Conservation (phyloP, 2,329 filamentous ascomycete species). For the Epichloe gansuensis region DNA sequence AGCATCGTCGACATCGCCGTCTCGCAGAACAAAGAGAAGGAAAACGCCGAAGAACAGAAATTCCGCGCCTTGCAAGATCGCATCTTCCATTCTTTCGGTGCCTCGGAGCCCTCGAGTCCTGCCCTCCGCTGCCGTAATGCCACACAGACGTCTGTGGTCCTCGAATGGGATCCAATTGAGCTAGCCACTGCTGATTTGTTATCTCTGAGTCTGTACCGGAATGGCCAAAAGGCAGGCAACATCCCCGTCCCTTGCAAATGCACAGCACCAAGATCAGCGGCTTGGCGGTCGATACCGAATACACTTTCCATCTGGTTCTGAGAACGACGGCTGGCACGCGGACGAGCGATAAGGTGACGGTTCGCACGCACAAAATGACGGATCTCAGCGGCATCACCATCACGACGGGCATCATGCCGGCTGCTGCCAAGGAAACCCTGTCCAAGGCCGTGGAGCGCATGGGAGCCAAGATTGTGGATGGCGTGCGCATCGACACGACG, state of each 20-base stretch:
- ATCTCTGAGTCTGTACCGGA: constrained; percentile 82
- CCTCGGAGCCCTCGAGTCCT: constrained; percentile 62
- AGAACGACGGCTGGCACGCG: constrained; percentile 84
- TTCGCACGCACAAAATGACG: constrained; percentile 97
- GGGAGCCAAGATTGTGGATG: constrained; percentile 81
- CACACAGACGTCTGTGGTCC: constrained; percentile 94
- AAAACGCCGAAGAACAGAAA: constrained; percentile 58
- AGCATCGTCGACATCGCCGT: constrained; percentile 98
- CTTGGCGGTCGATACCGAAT: constrained; percentile 91
- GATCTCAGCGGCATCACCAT: constrained; percentile 92
- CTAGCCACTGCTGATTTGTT: constrained; percentile 86
- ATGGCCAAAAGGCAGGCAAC: constrained; percentile 90
- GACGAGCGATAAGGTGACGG: constrained; percentile 68
- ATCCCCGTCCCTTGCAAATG: constrained; percentile 78
- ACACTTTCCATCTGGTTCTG: constrained; percentile 85
- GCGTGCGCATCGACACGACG: constrained; percentile 90
- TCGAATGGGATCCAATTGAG: constrained; percentile 94
- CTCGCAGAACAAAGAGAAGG: constrained; percentile 69
- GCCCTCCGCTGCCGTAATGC: constrained; percentile 87
- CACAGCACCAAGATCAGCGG: constrained; percentile 95
- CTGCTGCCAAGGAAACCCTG: constrained; percentile 59
- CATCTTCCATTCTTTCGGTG: constrained; percentile 79
- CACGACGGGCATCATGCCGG: constrained; percentile 75
- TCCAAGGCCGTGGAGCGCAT: constrained; percentile 70
- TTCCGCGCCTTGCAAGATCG: constrained; percentile 81